Base-by-base conservation (phyloP, 208 protist genomes). In the Leishmania guyanensis region DNA sequence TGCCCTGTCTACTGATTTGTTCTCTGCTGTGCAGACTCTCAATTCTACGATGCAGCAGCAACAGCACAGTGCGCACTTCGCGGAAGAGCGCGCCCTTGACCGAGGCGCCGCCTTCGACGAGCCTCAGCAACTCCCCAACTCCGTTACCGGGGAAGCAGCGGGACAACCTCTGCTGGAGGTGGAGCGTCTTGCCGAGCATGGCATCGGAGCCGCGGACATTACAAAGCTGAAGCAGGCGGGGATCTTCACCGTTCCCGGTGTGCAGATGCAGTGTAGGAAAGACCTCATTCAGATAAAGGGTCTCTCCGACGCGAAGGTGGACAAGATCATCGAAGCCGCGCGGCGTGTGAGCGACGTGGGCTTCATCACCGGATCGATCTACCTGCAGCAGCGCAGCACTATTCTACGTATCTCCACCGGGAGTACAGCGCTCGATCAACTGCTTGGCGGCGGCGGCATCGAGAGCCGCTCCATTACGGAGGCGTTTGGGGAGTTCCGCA, bases 401-500 rank as follows among this genome's bases (percentile, higher is more conserved):
- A 88, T 99, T 16, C 84, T 97, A 0, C 92, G 95, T 78, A 91
- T 99, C 74, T 98, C 98, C 39, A 99, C 99, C 5, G 99, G 99
- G 20, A 98, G 89, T 78, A 89, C 75, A 0, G 95, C 94, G 14
- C 86, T 99, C 0, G 98, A 99, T 85, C 86, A 94, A 60, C 81
- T 99, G 54, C 86, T 99, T 2, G 96, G 98, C 50, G 99, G 99
- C 70, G 82, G 82, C 73, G 99, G 99, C 20, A 91, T 99, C 54
- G 99, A 99, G 81, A 98, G 98, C 68, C 97, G 97, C 89, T 89
- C 93, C 70, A 98, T 98, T 84, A 98, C 96, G 10, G 99, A 99
- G 90, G 97, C 99, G 5, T 99, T 99, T 93, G 99, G 99, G 16
- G 99, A 99, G 85, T 99, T 99, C 88, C 91, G 99, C 60, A 99